Conservation (phyloP, 176 grass and related monocot species). For the Lolium multiflorum region DNA sequence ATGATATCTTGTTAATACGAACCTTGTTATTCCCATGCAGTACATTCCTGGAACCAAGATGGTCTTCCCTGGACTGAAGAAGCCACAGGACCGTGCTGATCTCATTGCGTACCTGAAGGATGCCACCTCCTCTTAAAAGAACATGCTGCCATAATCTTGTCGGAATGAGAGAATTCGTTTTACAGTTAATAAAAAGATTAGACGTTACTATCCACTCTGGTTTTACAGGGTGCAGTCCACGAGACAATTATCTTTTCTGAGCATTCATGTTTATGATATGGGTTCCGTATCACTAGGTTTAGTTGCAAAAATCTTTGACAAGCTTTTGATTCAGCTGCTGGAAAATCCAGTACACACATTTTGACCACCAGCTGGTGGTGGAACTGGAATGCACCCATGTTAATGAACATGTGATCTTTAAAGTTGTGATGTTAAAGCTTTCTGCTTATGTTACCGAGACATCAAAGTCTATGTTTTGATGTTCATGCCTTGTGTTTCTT, state of each 20-base stretch:
- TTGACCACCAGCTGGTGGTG: slow-evolving; percentile 45
- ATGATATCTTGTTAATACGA: neutral
- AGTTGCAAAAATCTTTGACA: slow-evolving; percentile 38
- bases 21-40: slow-evolving; percentile 44
- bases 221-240: slow-evolving; percentile 50
- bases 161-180: slow-evolving; percentile 45
- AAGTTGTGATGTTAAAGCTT: slow-evolving; percentile 5
- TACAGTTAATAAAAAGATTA: slow-evolving; percentile 59
- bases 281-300: slow-evolving; percentile 52
- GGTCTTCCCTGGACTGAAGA: slow-evolving; percentile 98
- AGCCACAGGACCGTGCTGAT: slow-evolving; percentile 84
- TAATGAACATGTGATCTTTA: slow-evolving; percentile 1
- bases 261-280: slow-evolving; percentile 33
- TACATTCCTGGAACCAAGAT: slow-evolving; percentile 99
- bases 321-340: slow-evolving; percentile 45
- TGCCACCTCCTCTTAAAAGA: slow-evolving; percentile 45
- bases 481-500: neutral
- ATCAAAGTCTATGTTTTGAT: neutral
- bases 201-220: slow-evolving; percentile 35
- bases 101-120: slow-evolving; percentile 91
- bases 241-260: slow-evolving; percentile 30
- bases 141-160: neutral
- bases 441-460: neutral
- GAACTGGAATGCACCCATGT: slow-evolving; percentile 24
- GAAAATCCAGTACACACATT: slow-evolving; percentile 47